Base-by-base conservation (phyloP, 441 rosid genomes). In the Euphorbia schlechtendalii region DNA sequence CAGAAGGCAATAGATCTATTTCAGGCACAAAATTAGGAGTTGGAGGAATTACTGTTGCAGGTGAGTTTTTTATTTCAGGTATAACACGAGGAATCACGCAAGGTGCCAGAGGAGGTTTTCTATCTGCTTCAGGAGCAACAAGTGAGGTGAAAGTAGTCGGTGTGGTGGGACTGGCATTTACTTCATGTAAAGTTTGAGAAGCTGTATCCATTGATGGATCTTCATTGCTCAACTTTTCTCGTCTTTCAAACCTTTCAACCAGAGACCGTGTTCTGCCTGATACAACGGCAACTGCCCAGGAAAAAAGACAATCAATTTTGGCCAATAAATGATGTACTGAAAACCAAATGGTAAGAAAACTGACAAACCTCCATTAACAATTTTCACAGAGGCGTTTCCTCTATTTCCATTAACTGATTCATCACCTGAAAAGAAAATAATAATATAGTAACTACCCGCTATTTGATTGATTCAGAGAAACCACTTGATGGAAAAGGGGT, bases 181-280 rank as follows among this genome's bases (percentile, higher is more conserved):
- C 56, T 38, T 51, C 62, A 54, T 49, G 53, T 36, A 28, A 52
- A 27, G 54, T 18, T 28, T 48, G 61, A 57, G 65, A 59, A 57
- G 71, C 61, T 45, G 17, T 34, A 63, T 41, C 57, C 46, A 57
- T 40, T 54, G 57, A 70, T 65, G 66, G 72, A 49, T 75, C 77
- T 73, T 77, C 80, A 59, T 27, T 58, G 56, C 46, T 74, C 24
- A 58, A 56, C 69, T 64, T 80, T 63, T 93, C 95, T 69, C 84
- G 85, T 72, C 84, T 86, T 77, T 94, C 99, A 78, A 94, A 94
- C 80, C 71, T 87, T 85, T 91, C 99, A 43, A 94, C 99, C 67
- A 91, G 83, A 45, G 86, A 65, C 58, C 99, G 99, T 14, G 96
- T 94, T 76, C 98, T 84, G 71, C 99, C 99, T 0, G 80, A 75